Percentiles rank a stretch among this genome's conserved stretches.
Evolutionary conservation across 345 rosid genomes (phyloP).

Genomic region (Tarenaya hassleriana): DNA sequence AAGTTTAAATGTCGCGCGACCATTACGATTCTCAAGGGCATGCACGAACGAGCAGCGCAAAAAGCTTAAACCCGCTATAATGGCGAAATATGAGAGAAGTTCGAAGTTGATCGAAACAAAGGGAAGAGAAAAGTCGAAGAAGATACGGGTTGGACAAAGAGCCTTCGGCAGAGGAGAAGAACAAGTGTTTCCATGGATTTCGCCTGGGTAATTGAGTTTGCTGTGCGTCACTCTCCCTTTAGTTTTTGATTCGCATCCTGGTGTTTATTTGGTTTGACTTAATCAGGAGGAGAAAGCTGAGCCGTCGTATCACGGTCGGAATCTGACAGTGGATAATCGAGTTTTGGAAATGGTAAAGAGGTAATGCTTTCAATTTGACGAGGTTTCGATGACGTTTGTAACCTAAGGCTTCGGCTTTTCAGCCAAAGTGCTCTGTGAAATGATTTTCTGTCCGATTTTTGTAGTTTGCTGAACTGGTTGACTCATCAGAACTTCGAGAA

Average conservation of each 20-base stretch:
- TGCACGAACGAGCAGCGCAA: too few species aligned
- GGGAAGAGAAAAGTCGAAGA: too few species aligned
- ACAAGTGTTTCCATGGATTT: background rate
- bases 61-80: too few species aligned
- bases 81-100: too few species aligned
- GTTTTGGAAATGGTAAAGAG: background rate
- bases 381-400: background rate
- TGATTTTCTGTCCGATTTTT: background rate
- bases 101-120: too few species aligned
- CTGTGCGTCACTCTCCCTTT: background rate
- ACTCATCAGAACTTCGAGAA: conserved; percentile 21
- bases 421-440: background rate
- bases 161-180: too few species aligned
- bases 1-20: too few species aligned
- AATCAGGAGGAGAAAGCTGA: background rate
- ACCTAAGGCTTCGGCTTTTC: background rate
- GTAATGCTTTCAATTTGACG: background rate
- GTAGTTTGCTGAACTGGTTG: conserved; percentile 23
- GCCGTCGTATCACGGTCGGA: background rate
- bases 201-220: background rate
- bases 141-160: too few species aligned
- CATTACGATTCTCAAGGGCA: too few species aligned
- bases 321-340: background rate
- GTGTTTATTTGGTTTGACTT: background rate
- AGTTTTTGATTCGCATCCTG: background rate